phyloP scores from a whole-genome alignment of 2,329 filamentous ascomycete species.

The Endoconidiophora polonica region DNA sequence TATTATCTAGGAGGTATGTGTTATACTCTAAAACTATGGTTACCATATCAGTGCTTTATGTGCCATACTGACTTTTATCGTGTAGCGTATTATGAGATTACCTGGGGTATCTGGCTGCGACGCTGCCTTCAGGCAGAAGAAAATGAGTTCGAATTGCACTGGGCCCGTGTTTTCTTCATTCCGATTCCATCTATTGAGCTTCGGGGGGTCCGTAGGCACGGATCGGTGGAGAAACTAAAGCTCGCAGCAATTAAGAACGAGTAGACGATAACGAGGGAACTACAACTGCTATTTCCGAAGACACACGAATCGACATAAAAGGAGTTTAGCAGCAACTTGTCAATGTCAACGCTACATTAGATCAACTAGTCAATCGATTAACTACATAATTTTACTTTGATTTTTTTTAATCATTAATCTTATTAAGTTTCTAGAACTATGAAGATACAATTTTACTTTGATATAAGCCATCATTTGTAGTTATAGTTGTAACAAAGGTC shows the following conservation, averaged over 20 bases:
- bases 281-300: no score
- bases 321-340: no score
- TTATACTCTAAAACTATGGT: background rate
- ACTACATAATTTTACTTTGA: background rate
- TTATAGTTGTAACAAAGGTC: no score
- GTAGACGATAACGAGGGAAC: background rate
- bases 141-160: slow-evolving; percentile 52
- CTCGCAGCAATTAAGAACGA: slow-evolving; percentile 3
- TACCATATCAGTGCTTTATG: background rate
- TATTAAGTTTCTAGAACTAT: no score
- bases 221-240: background rate
- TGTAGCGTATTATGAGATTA: slow-evolving; percentile 62
- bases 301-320: no score
- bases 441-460: no score
- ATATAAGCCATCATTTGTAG: background rate
- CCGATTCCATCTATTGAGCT: slow-evolving; percentile 8
- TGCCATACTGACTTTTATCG: background rate
- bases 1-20: slow-evolving; percentile 4
- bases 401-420: no score
- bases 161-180: slow-evolving; percentile 40
- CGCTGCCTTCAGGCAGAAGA: slow-evolving; percentile 58
- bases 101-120: slow-evolving; percentile 69
- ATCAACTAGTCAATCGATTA: background rate
- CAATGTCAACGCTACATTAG: no score
- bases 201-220: background rate